Evolutionary conservation across 1,139 yeast genomes (phyloP).

Genomic region (Scheffersomyces quercinus): DNA sequence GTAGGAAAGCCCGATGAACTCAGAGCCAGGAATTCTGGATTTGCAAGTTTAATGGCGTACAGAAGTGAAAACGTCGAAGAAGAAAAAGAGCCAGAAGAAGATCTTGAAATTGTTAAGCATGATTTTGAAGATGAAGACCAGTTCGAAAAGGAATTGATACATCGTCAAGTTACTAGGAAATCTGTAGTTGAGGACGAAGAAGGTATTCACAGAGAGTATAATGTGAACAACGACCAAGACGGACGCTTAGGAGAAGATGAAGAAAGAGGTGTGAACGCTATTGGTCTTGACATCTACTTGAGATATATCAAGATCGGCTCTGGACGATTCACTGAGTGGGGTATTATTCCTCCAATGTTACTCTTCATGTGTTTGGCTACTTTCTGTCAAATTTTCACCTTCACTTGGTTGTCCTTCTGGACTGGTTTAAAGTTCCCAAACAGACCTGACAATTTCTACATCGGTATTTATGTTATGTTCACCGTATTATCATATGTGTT

Average conservation of each 20-base stretch:
- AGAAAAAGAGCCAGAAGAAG: constrained; percentile 13
- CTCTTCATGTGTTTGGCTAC: constrained; percentile 19
- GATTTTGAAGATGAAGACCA: constrained; percentile 11
- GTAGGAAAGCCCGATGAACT: constrained; percentile 15
- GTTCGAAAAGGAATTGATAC: constrained; percentile 14
- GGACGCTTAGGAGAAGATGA: constrained; percentile 18
- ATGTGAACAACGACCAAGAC: constrained; percentile 2
- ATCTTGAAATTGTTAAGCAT: constrained; percentile 11
- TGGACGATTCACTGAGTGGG: constrained; percentile 19
- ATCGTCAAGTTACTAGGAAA: constrained; percentile 22
- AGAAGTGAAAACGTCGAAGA: constrained; percentile 17
- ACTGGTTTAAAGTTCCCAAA: constrained; percentile 26
- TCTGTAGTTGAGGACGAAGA: constrained; percentile 13
- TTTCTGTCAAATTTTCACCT: constrained; percentile 37
- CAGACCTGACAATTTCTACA: constrained; percentile 28
- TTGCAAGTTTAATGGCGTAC: constrained; percentile 13
- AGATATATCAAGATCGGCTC: constrained; percentile 18
- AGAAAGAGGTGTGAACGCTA: constrained; percentile 19
- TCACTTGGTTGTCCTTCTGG: constrained; percentile 45
- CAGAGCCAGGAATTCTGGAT: constrained; percentile 9
- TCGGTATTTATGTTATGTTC: constrained; percentile 26
- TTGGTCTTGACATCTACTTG: constrained; percentile 15
- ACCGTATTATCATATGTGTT: constrained; percentile 9
- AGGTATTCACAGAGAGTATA: constrained; percentile 9
- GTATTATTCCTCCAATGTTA: constrained; percentile 13